Base-by-base conservation (phyloP, 352 stramenopile species). In the Aphanomyces euteiches region DNA sequence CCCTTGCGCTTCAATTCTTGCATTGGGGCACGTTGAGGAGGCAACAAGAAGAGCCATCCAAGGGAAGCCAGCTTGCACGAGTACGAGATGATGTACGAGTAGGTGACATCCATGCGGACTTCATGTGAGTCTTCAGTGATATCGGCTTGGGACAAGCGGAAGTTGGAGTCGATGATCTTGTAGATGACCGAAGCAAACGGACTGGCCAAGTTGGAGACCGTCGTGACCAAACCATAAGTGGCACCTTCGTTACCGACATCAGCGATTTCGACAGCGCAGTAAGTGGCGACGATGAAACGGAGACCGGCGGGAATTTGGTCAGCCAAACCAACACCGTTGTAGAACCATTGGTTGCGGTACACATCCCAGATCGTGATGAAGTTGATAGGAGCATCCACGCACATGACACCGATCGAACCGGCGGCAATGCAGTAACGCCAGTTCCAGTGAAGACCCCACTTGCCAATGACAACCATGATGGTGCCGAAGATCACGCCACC, bases 201-300 rank as follows among this genome's bases (percentile, higher is more conserved):
- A 28, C 28, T 28, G 28, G 28, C 28, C 28, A 28, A 28, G 28
- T 68, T 68, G 39, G 38, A 68, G 41, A 85, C 75, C 1, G 83
- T 85, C 7, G 80, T 89, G 38, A 88, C 60, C 13, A 90, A 65
- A 0, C 75, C 81, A 71, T 89, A 89, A 53, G 85, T 75, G 7
- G 79, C 75, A 34, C 75, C 75, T 72, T 90, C 83, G 66, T 85
- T 73, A 47, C 83, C 83, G 37, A 76, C 56, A 7, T 83, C 80
- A 17, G 79, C 79, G 37, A 90, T 54, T 69, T 90, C 83, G 7
- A 89, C 80, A 5, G 84, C 75, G 36, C 81, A 59, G 59, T 83
- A 89, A 5, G 79, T 28, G 28, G 28, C 28, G 28, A 28, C 28
- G 28, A 28, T 28, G 28, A 28, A 28, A 28, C 28, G 28, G 28